phyloP scores from a whole-genome alignment of 139 green algal genomes.

The Chlorella sorokiniana region DNA sequence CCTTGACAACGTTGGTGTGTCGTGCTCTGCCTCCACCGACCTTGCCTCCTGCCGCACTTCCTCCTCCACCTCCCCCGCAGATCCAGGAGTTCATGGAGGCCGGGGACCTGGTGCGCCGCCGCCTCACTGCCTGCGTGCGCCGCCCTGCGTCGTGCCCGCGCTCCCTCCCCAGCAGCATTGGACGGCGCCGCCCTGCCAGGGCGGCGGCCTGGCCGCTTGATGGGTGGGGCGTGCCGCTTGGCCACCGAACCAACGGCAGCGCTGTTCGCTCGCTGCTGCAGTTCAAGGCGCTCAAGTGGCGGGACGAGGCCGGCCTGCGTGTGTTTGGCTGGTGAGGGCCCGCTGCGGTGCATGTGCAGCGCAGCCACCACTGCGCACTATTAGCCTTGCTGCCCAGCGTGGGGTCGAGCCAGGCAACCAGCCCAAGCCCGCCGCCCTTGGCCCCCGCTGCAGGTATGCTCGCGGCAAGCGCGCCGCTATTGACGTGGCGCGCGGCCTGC shows the following conservation, averaged over 20 bases:
- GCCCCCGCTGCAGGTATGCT: constrained; percentile 1
- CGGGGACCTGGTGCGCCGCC: background rate
- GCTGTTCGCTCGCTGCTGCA: background rate
- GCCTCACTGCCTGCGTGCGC: too few relatives aligned
- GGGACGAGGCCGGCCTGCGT: constrained; percentile 15
- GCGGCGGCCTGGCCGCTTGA: too few relatives aligned
- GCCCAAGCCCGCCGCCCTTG: background rate
- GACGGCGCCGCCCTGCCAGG: too few relatives aligned
- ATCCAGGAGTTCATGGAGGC: constrained; percentile 47
- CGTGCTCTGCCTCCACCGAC: background rate
- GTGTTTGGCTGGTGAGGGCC: constrained; percentile 37
- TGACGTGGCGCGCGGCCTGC: constrained; percentile 44
- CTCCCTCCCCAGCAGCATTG: too few relatives aligned
- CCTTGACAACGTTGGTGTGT: background rate
- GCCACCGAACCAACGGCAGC: too few relatives aligned
- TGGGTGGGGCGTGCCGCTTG: too few relatives aligned
- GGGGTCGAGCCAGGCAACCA: too few relatives aligned
- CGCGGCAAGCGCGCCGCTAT: constrained; percentile 20
- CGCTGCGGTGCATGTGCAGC: background rate
- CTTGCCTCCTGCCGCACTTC: background rate
- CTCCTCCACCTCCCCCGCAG: background rate
- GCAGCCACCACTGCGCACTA: background rate
- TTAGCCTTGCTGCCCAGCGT: too few relatives aligned
- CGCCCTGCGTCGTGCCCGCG: too few relatives aligned
- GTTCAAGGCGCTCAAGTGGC: constrained; percentile 21